These are phyloP conservation scores for Papiliotrema nemorosa DNA, from an alignment of 1,284 basidiomycete genomes.

Conservation along the genomic window DNA sequence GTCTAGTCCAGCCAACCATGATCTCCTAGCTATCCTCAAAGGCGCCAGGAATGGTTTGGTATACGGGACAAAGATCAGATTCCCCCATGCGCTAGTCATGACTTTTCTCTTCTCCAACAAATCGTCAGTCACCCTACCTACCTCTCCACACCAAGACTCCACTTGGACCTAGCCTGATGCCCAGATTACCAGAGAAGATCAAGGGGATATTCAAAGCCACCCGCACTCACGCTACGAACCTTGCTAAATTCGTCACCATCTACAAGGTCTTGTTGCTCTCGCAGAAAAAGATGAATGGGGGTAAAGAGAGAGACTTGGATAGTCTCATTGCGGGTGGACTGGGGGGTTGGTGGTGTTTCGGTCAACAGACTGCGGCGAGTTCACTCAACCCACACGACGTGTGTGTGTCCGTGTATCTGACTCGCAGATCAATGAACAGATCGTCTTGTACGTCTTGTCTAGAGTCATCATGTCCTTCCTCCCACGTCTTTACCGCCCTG, in stretches of 20 bases:
- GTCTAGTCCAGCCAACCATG: conserved; percentile 70
- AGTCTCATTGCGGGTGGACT: conserved; percentile 91
- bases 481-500: conserved; percentile 57
- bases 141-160: background rate
- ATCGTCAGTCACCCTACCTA: conserved; percentile 58
- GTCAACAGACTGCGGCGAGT: conserved; percentile 75
- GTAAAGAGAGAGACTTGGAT: conserved; percentile 74
- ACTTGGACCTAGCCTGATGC: background rate
- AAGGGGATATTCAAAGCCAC: conserved; percentile 78
- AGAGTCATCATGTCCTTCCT: conserved; percentile 83
- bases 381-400: background rate
- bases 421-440: conserved; percentile 89
- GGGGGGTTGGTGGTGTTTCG: conserved; percentile 90
- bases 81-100: conserved; percentile 99
- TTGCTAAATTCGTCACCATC: conserved; percentile 87
- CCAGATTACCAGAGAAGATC: conserved; percentile 36
- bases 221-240: conserved; percentile 61
- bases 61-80: conserved; percentile 80
- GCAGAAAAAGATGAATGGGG: conserved; percentile 73
- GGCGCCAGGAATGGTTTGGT: conserved; percentile 93
- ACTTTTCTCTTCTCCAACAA: conserved; percentile 88
- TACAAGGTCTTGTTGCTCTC: conserved; percentile 85
- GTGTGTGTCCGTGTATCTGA: background rate
- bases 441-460: conserved; percentile 92
- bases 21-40: conserved; percentile 86